These are phyloP conservation scores for Arthroderma uncinatum DNA, from an alignment of 2,329 filamentous ascomycete genomes.

Conservation along the genomic window DNA sequence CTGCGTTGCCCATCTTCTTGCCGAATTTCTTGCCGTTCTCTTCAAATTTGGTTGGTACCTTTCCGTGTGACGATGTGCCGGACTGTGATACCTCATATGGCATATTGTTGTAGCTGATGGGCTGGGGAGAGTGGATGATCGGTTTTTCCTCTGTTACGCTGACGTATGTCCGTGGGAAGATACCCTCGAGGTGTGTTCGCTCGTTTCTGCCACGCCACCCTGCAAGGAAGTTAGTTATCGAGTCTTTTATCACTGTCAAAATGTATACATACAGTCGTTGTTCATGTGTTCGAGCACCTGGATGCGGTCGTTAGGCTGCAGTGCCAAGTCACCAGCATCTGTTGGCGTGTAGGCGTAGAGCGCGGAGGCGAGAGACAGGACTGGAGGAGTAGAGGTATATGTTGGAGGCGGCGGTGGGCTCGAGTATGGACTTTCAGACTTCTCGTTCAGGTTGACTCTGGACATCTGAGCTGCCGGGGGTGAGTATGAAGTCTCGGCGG, in stretches of 20 bases:
- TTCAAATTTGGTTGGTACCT: constrained; percentile 51
- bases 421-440: constrained; percentile 33
- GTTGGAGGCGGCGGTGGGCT: constrained; percentile 40
- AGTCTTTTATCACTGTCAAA: neutral
- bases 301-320: constrained; percentile 70
- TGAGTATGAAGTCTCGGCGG: constrained; percentile 12
- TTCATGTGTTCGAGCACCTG: constrained; percentile 88
- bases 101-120: constrained; percentile 46
- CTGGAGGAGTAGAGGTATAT: constrained; percentile 39
- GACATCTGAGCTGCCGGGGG: constrained; percentile 13
- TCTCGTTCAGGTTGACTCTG: constrained; percentile 16
- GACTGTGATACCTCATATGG: constrained; percentile 62
- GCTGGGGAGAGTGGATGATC: constrained; percentile 31
- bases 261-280: constrained; percentile 55
- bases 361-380: constrained; percentile 64
- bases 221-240: constrained; percentile 16
- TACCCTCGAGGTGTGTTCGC: constrained; percentile 73
- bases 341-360: constrained; percentile 73
- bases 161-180: constrained; percentile 91
- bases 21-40: constrained; percentile 88
- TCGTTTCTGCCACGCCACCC: constrained; percentile 76
- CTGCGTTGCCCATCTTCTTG: constrained; percentile 75
- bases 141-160: constrained; percentile 55
- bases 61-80: constrained; percentile 36
- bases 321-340: constrained; percentile 69